A percentile compares a stretch with the other conserved stretches of the same genome.
phyloP scores from a whole-genome alignment of 108 stramenopile species.

The Skeletonema menzelii region DNA sequence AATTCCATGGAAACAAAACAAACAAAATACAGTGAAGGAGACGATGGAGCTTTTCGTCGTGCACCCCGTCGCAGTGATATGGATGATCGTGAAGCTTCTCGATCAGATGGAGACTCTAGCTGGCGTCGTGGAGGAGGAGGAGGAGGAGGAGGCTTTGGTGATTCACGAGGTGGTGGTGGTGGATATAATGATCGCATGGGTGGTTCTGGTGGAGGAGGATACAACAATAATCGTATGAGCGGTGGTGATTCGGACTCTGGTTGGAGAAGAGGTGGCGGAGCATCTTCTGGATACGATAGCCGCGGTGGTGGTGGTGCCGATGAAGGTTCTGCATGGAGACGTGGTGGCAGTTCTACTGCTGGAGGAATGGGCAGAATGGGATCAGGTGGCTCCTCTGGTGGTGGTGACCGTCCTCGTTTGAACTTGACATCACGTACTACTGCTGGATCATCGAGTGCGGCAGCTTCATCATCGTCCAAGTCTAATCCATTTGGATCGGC shows the following conservation, averaged over 20 bases:
- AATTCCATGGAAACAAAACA: neutral
- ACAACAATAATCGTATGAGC: conserved; percentile 1
- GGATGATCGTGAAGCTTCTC: conserved; percentile 24
- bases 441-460: neutral
- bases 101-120: conserved; percentile 48
- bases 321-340: conserved; percentile 23
- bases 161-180: conserved; percentile 34
- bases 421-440: conserved; percentile 52
- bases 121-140: conserved; percentile 59
- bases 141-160: conserved; percentile 22
- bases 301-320: conserved; percentile 40
- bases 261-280: conserved; percentile 30
- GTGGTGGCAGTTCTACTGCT: conserved; percentile 17
- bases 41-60: conserved; percentile 71
- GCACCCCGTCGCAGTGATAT: conserved; percentile 31
- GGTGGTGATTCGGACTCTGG: conserved; percentile 11
- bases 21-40: conserved; percentile 49
- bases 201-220: conserved; percentile 18
- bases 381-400: conserved; percentile 11
- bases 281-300: conserved; percentile 37
- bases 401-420: conserved; percentile 61
- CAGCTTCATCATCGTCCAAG: conserved; percentile 22
- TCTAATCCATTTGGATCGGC: conserved; percentile 52
- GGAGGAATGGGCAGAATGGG: conserved; percentile 23
- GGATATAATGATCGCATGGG: conserved; percentile 25